A percentile compares a stretch with the other conserved stretches of the same genome.
Evolutionary conservation across 2,329 filamentous ascomycete genomes (phyloP).

Genomic region (Didymosphaeria variabile): DNA sequence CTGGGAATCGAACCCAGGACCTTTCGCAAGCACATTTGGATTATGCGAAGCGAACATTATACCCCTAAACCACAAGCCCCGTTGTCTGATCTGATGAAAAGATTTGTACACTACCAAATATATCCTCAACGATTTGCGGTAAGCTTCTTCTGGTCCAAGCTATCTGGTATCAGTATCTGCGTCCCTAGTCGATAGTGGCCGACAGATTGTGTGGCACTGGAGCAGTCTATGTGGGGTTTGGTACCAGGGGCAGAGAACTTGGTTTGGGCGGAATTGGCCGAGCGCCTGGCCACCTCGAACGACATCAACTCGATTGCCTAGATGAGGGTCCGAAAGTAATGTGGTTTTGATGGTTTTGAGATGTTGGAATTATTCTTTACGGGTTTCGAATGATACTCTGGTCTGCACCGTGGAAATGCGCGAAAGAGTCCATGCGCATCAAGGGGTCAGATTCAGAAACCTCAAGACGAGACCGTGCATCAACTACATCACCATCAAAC

Average conservation of each 20-base stretch:
- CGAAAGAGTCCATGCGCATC: too few relatives aligned
- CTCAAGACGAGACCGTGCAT: too few relatives aligned
- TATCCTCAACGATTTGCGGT: background rate
- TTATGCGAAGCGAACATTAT: constrained; percentile 30
- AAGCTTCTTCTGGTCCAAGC: too few relatives aligned
- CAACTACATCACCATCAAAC: background rate
- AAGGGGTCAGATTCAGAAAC: too few relatives aligned
- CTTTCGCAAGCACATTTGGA: constrained; percentile 21
- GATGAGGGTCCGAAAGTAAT: background rate
- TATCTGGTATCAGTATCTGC: background rate
- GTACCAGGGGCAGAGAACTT: background rate
- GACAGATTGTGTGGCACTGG: background rate
- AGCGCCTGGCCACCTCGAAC: background rate
- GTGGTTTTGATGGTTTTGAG: background rate
- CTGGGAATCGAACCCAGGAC: constrained; percentile 26
- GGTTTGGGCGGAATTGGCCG: background rate
- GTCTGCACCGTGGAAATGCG: too few relatives aligned
- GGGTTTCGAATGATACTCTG: too few relatives aligned
- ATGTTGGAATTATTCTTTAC: background rate
- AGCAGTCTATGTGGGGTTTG: background rate
- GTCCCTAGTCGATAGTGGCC: background rate
- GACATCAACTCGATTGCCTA: background rate
- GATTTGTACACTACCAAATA: background rate
- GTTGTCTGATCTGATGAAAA: background rate
- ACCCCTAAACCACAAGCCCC: constrained; percentile 28